phyloP scores from a whole-genome alignment of 768 basidiomycete genomes.

The Macrocybe gigantea region DNA sequence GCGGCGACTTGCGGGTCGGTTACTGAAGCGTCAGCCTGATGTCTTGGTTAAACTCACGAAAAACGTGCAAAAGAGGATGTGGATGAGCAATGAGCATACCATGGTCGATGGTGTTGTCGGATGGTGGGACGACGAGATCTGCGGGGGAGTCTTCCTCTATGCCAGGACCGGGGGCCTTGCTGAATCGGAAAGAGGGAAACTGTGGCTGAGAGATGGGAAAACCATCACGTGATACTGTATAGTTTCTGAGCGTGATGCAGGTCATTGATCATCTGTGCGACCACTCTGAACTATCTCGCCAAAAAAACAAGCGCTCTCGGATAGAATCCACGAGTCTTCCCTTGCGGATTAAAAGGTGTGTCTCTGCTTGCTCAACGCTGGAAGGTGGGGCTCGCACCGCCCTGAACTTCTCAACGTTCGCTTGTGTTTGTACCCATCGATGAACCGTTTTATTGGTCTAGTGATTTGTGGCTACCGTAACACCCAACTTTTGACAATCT shows the following conservation, averaged over 20 bases:
- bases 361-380: too few relatives aligned
- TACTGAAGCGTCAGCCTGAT: slow-evolving; percentile 65
- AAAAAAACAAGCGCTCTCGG: slow-evolving; percentile 34
- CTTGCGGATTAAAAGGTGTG: slow-evolving; percentile 64
- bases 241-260: slow-evolving; percentile 31
- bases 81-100: slow-evolving; percentile 21
- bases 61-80: too few relatives aligned
- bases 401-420: too few relatives aligned
- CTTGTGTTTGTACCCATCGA: background rate
- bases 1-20: slow-evolving; percentile 94
- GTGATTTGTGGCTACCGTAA: slow-evolving; percentile 93
- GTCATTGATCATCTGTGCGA: slow-evolving; percentile 21
- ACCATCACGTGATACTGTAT: slow-evolving; percentile 53
- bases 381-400: too few relatives aligned
- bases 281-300: background rate
- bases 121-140: slow-evolving; percentile 33
- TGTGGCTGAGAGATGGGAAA: slow-evolving; percentile 36
- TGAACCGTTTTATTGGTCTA: slow-evolving; percentile 16
- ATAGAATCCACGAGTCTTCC: slow-evolving; percentile 96
- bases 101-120: slow-evolving; percentile 28
- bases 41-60: too few relatives aligned
- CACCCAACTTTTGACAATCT: slow-evolving; percentile 13
- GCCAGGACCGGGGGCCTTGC: slow-evolving; percentile 9
- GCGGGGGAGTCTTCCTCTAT: slow-evolving; percentile 1
- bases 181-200: slow-evolving; percentile 23